Percentiles rank a stretch among this genome's conserved stretches.
These are phyloP conservation scores for Leccinum subtestaceum DNA, from an alignment of 768 basidiomycete genomes.

Conservation along the genomic window DNA sequence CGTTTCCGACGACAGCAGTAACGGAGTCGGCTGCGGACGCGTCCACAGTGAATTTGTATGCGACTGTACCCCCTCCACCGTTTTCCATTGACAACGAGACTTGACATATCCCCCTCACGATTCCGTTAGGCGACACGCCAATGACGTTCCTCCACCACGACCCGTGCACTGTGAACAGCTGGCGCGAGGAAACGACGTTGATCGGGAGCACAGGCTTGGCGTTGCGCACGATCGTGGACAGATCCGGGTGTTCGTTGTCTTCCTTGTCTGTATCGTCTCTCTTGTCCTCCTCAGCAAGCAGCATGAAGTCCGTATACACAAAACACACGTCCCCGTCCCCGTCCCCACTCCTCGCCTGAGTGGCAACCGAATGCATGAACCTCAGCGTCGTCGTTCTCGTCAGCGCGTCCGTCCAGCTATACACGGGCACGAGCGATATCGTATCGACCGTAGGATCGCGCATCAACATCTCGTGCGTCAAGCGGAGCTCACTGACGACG, in stretches of 20 bases:
- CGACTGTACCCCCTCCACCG: not conserved
- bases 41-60: slow-evolving; percentile 17
- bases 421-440: slow-evolving; percentile 10
- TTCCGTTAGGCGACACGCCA: slow-evolving; percentile 12
- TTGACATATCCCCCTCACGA: slow-evolving; percentile 11
- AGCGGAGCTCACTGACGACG: slow-evolving; percentile 14
- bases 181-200: slow-evolving; percentile 1
- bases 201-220: slow-evolving; percentile 7
- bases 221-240: slow-evolving; percentile 7
- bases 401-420: slow-evolving; percentile 7
- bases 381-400: slow-evolving; percentile 18
- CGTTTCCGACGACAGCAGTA: slow-evolving; percentile 9
- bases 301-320: slow-evolving; percentile 15
- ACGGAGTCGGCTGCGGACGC: slow-evolving; percentile 6
- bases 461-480: slow-evolving; percentile 16
- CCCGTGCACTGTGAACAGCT: slow-evolving; percentile 8
- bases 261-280: not conserved
- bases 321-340: not conserved
- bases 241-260: not conserved
- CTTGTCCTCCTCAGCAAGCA: not conserved
- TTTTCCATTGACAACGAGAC: not conserved
- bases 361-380: slow-evolving; percentile 15
- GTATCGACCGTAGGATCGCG: not conserved
- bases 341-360: too few relatives aligned
- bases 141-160: slow-evolving; percentile 10